Evolutionary conservation across 148 eudicot species (phyloP).

Genomic region (Cornus kousa): DNA sequence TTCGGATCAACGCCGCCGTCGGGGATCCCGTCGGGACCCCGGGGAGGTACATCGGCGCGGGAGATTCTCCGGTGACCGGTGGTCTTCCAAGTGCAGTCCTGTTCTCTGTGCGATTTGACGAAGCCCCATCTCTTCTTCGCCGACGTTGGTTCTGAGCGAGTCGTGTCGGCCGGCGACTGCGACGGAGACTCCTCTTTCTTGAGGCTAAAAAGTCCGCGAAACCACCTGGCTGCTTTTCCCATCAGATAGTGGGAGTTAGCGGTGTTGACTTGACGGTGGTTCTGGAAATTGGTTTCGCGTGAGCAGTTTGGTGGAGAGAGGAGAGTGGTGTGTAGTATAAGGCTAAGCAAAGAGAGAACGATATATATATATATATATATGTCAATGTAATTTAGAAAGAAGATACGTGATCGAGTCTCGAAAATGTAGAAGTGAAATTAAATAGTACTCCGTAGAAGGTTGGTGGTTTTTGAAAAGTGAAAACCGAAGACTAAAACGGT

Average conservation of each 20-base stretch:
- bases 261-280: neutral
- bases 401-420: no score
- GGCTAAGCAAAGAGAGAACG: neutral
- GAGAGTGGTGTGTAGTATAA: neutral
- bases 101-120: conserved; percentile 47
- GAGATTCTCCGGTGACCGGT: conserved; percentile 4
- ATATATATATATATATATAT: no score
- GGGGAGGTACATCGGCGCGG: conserved; percentile 13
- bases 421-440: no score
- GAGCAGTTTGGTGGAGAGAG: neutral
- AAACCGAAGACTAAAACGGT: no score
- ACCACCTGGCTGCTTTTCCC: conserved; percentile 75
- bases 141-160: neutral
- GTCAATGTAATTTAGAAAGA: no score
- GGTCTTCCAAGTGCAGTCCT: neutral
- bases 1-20: conserved; percentile 21
- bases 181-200: conserved; percentile 20
- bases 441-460: no score
- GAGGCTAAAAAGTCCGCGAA: conserved; percentile 48
- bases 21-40: neutral
- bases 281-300: neutral
- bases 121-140: conserved; percentile 57
- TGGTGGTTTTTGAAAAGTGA: no score
- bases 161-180: neutral
- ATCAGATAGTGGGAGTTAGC: conserved; percentile 18